Base-by-base conservation (phyloP, 2,329 filamentous ascomycete species). In the Knufia fluminis region DNA sequence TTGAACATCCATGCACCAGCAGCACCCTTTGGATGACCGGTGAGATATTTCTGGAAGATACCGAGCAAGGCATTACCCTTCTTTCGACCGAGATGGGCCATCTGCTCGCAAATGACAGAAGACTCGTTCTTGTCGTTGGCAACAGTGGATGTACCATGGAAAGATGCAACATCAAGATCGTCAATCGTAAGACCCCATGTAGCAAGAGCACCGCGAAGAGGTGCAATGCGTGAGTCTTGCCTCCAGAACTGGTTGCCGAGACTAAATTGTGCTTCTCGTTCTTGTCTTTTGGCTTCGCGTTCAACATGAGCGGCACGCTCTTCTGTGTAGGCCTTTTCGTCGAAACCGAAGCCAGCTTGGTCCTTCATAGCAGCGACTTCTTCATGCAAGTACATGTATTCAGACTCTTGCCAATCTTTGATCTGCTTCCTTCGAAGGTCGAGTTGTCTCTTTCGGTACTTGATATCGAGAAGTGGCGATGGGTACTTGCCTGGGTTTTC, bases 101-200 rank as follows among this genome's bases (percentile, higher is more conserved):
- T 81, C 72, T 98, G 94, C 68, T 96, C 82, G 76, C 91, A 96
- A 61, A 98, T 85, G 63, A 96, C 92, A 48, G 90, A 90, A 16
- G 92, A 97, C 69, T 98, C 92, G 71, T 98, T 98, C 83, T 97
- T 97, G 76, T 98, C 92, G 69, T 98, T 98, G 60, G 92, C 92
- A 65, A 94, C 89, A 57, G 92, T 98, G 1, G 92, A 97, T 35
- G 92, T 98, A 62, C 92, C 92, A 74, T 98, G 92, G 86, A 97
- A 97, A 12, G 92, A 97, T 14, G 92, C 91, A 55, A 98, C 89
- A 60, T 78, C 85, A 31, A 98, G 81, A 62, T 98, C 92, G 63
- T 98, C 92, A 57, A 98, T 87, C 10, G 92, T 97, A 49, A 98
- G 83, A 65, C 91, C 92, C 92, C 92, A 98, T 9, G 91, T 97